A percentile compares a stretch with the other conserved stretches of the same genome.
Evolutionary conservation across 257 asterid species (phyloP).

Genomic region (Cynanchum wilfordii): DNA sequence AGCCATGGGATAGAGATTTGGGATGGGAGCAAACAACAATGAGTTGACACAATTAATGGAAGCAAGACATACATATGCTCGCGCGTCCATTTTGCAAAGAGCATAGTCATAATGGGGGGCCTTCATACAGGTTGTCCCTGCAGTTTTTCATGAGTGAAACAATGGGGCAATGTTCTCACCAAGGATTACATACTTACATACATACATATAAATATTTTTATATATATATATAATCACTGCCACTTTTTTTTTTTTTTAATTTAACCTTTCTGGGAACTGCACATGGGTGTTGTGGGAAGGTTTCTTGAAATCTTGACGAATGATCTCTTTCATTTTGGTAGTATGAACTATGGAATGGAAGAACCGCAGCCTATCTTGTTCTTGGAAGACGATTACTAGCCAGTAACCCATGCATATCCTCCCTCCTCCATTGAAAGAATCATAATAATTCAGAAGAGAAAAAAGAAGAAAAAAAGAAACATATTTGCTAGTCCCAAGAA

Average conservation of each 20-base stretch:
- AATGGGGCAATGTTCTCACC: background rate
- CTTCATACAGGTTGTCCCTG: background rate
- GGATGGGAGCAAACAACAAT: too few species aligned
- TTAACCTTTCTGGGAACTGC: background rate
- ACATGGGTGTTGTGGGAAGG: slow-evolving; percentile 3
- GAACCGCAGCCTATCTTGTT: background rate
- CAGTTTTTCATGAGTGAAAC: background rate
- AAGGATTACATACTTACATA: too few species aligned
- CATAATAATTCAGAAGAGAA: background rate
- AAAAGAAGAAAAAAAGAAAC: background rate
- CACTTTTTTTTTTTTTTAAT: too few species aligned
- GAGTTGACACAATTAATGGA: background rate
- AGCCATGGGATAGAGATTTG: too few species aligned
- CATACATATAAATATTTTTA: background rate
- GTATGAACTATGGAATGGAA: background rate
- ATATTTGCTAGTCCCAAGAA: too few species aligned
- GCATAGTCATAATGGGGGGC: background rate
- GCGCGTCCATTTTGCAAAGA: background rate
- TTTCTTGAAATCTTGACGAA: background rate
- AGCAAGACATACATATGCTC: background rate
- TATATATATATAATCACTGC: background rate
- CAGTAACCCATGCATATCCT: too few species aligned
- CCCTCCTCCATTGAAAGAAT: background rate
- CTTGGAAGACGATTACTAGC: background rate
- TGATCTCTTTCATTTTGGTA: too few species aligned